Base-by-base conservation (phyloP, 1,284 basidiomycete species). In the Ceratobasidium theobromae region DNA sequence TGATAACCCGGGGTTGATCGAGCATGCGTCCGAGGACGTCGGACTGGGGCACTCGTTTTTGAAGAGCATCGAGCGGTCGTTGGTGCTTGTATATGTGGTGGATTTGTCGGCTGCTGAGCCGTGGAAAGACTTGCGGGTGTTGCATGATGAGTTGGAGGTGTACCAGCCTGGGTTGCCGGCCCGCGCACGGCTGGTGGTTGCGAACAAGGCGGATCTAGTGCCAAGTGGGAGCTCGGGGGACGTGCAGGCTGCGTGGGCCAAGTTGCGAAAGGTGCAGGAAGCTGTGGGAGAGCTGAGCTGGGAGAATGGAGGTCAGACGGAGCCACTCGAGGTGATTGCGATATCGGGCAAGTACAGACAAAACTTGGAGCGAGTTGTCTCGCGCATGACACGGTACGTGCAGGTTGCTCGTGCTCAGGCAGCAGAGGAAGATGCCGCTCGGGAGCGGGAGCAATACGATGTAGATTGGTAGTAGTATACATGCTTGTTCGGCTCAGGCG, bases 1-100 rank as follows among this genome's bases (percentile, higher is more conserved):
- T n/a, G 96, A 99, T 77, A 97, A 98, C 73, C 96, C 97, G 0
- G 96, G 96, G 11, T 85, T 99, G 30, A 88, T 98, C 53, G 83
- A 85, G 5, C 82, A 84, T 9, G 93, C 95, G 0, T 91, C 93
- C 1, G 85, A 91, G 70, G 92, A 96, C 75, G 86, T 94, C 45
- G 96, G 96, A 0, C 82, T 99, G 0, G 97, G 97, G 0, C 95
- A 98, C 75, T 89, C 90, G 0, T 99, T 99, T 79, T 77, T 99
- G 25, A 86, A 94, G 1, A 91, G 93, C 4, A 92, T 98, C 75
- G 96, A 99, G 74, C 86, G 96, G 1, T 95, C 93, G 5, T 85
- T 88, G 32, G 89, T 92, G 3, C 84, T 99, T 2, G 91, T 88
- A 0, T 98, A 96, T 74, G 95, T 99, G 38, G 86, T 99, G 30